These are phyloP conservation scores for Hordeum pubiflorum DNA, from an alignment of 202 grass and related monocot genomes.

Conservation along the genomic window DNA sequence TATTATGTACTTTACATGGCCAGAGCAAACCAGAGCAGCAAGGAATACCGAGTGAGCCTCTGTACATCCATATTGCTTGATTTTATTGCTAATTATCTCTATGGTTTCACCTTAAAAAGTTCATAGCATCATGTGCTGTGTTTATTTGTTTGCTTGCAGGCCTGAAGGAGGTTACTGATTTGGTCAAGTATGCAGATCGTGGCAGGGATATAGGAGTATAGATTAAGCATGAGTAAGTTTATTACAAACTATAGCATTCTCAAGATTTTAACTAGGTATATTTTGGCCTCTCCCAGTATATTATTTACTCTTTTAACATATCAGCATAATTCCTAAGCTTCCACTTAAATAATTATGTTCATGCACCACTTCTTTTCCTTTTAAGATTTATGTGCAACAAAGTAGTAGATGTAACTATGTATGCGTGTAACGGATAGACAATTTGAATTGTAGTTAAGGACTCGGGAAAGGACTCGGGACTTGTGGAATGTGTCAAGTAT, in stretches of 20 bases:
- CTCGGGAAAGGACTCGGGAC: not conserved
- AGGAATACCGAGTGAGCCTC: not conserved
- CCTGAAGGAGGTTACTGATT: not conserved
- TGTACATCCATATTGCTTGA: not conserved
- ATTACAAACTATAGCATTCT: not conserved
- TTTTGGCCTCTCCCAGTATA: not conserved
- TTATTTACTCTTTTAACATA: not conserved
- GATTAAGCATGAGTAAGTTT: not conserved
- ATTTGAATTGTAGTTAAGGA: not conserved
- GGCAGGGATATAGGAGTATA: not conserved
- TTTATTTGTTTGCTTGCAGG: slow-evolving; percentile 2
- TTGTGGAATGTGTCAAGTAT: not conserved
- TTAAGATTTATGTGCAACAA: not conserved
- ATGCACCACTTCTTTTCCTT: not conserved
- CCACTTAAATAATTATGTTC: not conserved
- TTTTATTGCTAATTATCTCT: not conserved
- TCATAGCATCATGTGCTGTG: not conserved
- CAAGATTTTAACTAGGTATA: not conserved
- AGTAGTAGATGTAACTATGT: not conserved
- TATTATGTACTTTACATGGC: not conserved
- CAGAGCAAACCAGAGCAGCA: not conserved
- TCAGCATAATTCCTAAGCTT: not conserved
- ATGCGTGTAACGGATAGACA: not conserved
- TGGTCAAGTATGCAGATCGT: not conserved
- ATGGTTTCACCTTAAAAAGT: not conserved